Conservation (phyloP, 176 grass and related monocot genomes). For the Triticum urartu region DNA sequence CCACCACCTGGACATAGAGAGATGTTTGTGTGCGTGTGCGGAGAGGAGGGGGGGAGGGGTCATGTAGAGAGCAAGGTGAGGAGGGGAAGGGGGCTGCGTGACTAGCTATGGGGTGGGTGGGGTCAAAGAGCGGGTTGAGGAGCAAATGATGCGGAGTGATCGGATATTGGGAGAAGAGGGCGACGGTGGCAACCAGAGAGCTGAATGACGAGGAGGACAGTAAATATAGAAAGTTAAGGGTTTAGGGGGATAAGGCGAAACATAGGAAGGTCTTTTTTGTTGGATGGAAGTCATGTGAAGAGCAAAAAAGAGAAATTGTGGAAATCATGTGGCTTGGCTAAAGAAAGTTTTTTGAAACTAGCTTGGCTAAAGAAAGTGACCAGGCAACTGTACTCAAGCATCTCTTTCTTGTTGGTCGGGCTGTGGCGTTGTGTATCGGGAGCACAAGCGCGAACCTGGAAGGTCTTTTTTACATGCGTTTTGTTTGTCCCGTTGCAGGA, state of each 20-base stretch:
- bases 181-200: not conserved
- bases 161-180: not conserved
- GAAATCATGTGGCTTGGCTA: not conserved
- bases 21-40: not conserved
- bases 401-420: not conserved
- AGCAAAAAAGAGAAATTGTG: not conserved
- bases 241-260: not conserved
- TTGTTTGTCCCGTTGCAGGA: conserved; percentile 40
- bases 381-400: not conserved
- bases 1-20: not conserved
- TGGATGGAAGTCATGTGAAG: not conserved
- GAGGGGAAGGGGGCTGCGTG: no score
- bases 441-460: not conserved
- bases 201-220: not conserved
- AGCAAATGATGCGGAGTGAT: not conserved
- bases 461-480: not conserved
- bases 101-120: no score
- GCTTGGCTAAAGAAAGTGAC: not conserved
- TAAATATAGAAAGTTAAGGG: not conserved
- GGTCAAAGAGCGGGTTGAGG: not conserved
- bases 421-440: not conserved
- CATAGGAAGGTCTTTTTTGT: not conserved
- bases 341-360: not conserved
- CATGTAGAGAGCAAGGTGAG: no score
- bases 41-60: no score